These are phyloP conservation scores for Taiozyma sp. DNA, from an alignment of 1,139 yeast species.

Conservation along the genomic window DNA sequence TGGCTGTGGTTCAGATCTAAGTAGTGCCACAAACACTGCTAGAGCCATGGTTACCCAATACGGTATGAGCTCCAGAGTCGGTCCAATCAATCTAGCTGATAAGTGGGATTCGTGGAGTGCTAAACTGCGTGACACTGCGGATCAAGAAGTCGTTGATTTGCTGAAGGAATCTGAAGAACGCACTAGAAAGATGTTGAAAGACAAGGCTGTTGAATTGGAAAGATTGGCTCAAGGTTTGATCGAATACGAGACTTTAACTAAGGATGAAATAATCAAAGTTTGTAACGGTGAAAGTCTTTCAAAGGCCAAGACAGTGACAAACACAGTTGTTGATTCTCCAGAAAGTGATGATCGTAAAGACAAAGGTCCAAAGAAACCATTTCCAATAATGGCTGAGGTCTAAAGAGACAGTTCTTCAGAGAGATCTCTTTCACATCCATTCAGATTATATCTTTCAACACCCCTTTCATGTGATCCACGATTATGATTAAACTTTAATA, in stretches of 20 bases:
- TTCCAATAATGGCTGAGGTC: conserved; percentile 24
- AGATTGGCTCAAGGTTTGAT: conserved; percentile 89
- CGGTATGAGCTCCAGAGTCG: conserved; percentile 93
- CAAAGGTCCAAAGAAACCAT: conserved; percentile 21
- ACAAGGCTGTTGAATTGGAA: conserved; percentile 64
- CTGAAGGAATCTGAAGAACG: conserved; percentile 74
- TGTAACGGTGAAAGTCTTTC: conserved; percentile 71
- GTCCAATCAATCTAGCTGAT: conserved; percentile 84
- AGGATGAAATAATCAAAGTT: conserved; percentile 84
- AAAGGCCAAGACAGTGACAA: conserved; percentile 63
- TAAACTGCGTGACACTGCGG: conserved; percentile 81
- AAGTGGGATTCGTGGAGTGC: conserved; percentile 96
- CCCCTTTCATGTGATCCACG: neutral
- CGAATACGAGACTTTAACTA: conserved; percentile 91
- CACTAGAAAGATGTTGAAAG: conserved; percentile 62
- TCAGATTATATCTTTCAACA: neutral
- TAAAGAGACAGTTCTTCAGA: conserved; percentile 1
- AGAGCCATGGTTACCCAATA: conserved; percentile 95
- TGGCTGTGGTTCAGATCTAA: conserved; percentile 89
- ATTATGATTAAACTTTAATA: neutral
- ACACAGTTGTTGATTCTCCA: conserved; percentile 66
- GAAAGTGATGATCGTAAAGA: conserved; percentile 31
- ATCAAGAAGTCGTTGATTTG: conserved; percentile 77
- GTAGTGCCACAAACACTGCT: conserved; percentile 87
- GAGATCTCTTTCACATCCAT: neutral